A percentile compares a stretch with the other conserved stretches of the same genome.
phyloP scores from a whole-genome alignment of 2,329 filamentous ascomycete species.

The Claviceps africana region DNA sequence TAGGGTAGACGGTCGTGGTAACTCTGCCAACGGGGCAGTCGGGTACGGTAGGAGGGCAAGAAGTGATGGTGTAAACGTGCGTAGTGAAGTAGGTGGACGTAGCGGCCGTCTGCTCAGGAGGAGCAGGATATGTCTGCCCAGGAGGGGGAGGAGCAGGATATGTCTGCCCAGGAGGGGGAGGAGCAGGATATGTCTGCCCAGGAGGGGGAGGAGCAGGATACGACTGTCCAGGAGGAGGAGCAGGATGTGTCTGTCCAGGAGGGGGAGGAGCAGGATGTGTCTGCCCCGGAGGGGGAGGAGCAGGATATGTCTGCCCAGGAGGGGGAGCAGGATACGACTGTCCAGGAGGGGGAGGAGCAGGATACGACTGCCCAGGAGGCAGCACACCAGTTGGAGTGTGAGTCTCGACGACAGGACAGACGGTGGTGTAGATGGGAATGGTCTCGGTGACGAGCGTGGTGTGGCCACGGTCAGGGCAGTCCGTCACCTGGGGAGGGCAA shows the following conservation, averaged over 20 bases:
- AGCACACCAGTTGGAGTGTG: not conserved
- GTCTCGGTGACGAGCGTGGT: constrained; percentile 17
- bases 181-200: not conserved
- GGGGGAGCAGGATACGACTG: too few species aligned
- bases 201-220: too few species aligned
- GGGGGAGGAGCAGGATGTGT: not conserved
- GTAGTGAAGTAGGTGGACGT: constrained; percentile 17
- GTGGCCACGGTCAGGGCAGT: constrained; percentile 16
- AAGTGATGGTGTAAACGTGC: constrained; percentile 19
- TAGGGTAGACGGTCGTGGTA: constrained; percentile 15
- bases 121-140: not conserved
- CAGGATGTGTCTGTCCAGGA: not conserved
- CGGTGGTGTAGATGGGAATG: constrained; percentile 24
- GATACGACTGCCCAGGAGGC: too few species aligned
- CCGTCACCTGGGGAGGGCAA: constrained; percentile 17
- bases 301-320: not conserved
- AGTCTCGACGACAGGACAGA: constrained; percentile 25
- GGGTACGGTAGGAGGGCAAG: constrained; percentile 16
- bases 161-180: not conserved
- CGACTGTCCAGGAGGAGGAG: not conserved
- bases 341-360: not conserved
- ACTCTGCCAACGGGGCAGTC: constrained; percentile 19
- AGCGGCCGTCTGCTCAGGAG: not conserved
- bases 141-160: not conserved
- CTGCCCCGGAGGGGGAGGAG: not conserved